Evolutionary conservation across 2,329 filamentous ascomycete species (phyloP).

Genomic region (Berkeleyomyces basicola): DNA sequence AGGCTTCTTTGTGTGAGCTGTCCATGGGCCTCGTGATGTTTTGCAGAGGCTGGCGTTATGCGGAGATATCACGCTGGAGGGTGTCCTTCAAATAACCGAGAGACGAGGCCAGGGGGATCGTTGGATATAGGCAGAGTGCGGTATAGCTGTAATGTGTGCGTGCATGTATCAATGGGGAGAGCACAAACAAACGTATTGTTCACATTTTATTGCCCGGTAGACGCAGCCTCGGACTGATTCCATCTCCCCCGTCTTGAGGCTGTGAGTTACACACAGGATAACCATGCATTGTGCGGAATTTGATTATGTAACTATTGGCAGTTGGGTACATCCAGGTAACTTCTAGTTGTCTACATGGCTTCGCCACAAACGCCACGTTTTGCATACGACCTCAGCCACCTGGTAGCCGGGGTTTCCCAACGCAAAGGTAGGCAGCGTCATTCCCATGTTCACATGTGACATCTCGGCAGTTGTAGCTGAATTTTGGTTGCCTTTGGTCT

Average conservation of each 20-base stretch:
- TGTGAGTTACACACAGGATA: background rate
- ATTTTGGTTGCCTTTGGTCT: background rate
- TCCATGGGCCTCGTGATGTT: background rate
- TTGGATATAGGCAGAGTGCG: background rate
- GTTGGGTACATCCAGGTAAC: background rate
- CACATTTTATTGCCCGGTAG: background rate
- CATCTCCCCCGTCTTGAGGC: background rate
- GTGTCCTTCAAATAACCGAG: background rate
- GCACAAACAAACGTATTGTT: background rate
- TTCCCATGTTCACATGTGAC: background rate
- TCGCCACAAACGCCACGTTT: background rate
- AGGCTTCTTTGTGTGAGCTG: background rate
- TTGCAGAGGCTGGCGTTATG: background rate
- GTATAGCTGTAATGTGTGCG: too few species aligned
- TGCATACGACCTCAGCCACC: background rate
- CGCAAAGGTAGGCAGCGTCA: background rate
- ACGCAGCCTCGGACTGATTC: background rate
- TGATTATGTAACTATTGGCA: too few species aligned
- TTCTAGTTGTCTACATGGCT: background rate
- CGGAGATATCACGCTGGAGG: background rate
- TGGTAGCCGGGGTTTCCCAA: background rate
- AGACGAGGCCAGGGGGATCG: background rate
- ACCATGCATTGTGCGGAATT: background rate
- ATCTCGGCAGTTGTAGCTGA: background rate
- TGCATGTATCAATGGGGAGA: background rate